Percentiles rank a stretch among this genome's conserved stretches.
Conservation (phyloP, 352 stramenopile species). For the Pythium oligandrum region DNA sequence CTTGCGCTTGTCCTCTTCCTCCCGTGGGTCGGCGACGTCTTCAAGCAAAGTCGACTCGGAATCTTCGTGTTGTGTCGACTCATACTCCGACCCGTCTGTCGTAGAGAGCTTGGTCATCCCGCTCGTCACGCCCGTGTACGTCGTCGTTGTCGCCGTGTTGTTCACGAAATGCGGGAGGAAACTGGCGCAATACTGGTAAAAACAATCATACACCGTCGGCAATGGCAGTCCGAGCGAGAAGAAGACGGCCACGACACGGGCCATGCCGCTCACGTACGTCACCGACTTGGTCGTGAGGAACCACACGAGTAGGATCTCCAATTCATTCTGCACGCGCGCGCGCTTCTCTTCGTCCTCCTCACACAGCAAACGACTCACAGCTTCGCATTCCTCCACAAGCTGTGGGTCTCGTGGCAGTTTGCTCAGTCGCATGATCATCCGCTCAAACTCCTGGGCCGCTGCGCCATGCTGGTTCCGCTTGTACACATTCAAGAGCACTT, state of each 20-base stretch:
- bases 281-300: slow-evolving; percentile 81
- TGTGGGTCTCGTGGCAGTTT: slow-evolving; percentile 63
- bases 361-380: slow-evolving; percentile 36
- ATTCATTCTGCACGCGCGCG: slow-evolving; percentile 44
- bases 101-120: slow-evolving; percentile 14
- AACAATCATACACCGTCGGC: slow-evolving; percentile 81
- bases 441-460: slow-evolving; percentile 66
- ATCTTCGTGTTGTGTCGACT: slow-evolving; percentile 31
- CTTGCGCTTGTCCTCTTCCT: slow-evolving; percentile 12
- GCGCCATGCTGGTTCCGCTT: slow-evolving; percentile 71
- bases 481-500: slow-evolving; percentile 78
- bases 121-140: background rate
- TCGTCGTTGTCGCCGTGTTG: slow-evolving; percentile 3
- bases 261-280: slow-evolving; percentile 68
- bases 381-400: slow-evolving; percentile 48
- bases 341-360: slow-evolving; percentile 14
- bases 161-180: slow-evolving; percentile 74
- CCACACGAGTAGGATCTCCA: slow-evolving; percentile 76
- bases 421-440: slow-evolving; percentile 54
- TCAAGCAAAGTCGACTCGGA: slow-evolving; percentile 22
- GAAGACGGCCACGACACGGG: slow-evolving; percentile 66
- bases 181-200: slow-evolving; percentile 77
- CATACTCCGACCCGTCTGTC: slow-evolving; percentile 14
- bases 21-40: slow-evolving; percentile 20
- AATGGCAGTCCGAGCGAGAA: slow-evolving; percentile 68